Percentiles rank a stretch among this genome's conserved stretches.
Evolutionary conservation across 164 flowering plant genomes (phyloP).

Genomic region (Vitis riparia): DNA sequence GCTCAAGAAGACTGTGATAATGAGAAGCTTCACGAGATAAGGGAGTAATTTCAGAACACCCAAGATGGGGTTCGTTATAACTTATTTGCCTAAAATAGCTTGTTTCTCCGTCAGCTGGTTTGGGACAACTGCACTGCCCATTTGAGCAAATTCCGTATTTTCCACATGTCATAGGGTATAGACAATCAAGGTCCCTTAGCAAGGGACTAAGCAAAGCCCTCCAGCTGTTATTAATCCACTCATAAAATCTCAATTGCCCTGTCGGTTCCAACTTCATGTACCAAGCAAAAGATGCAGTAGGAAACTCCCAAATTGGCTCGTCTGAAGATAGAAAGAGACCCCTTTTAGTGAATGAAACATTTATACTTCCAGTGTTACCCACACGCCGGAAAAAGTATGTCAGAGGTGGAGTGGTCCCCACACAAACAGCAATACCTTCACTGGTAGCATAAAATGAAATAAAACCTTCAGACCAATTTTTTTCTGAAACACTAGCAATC

Average conservation of each 20-base stretch:
- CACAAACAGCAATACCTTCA: conserved; percentile 12
- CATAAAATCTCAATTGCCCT: too few relatives aligned
- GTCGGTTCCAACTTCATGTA: too few relatives aligned
- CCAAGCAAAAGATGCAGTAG: too few relatives aligned
- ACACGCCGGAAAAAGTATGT: background rate
- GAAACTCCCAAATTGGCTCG: too few relatives aligned
- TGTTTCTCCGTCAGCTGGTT: background rate
- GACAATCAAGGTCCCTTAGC: too few relatives aligned
- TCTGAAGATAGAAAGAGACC: too few relatives aligned
- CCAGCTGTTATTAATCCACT: too few relatives aligned
- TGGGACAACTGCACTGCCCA: conserved; percentile 17
- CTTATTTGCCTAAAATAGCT: background rate
- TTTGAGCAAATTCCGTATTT: conserved; percentile 17
- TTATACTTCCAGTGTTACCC: too few relatives aligned
- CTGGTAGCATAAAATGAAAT: conserved; percentile 4
- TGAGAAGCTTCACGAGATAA: conserved; percentile 1
- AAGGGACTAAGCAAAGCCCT: too few relatives aligned
- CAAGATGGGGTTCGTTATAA: too few relatives aligned
- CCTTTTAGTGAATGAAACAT: too few relatives aligned
- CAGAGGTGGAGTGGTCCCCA: conserved; percentile 9
- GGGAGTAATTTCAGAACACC: too few relatives aligned
- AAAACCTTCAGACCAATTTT: conserved; percentile 17
- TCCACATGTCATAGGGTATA: conserved; percentile 23
- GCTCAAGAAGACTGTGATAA: conserved; percentile 13
- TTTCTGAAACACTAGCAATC: conserved; percentile 14